These are phyloP conservation scores for Sphagnum tenellum DNA, from an alignment of 225 moss, liverwort and hornwort genomes.

Conservation along the genomic window DNA sequence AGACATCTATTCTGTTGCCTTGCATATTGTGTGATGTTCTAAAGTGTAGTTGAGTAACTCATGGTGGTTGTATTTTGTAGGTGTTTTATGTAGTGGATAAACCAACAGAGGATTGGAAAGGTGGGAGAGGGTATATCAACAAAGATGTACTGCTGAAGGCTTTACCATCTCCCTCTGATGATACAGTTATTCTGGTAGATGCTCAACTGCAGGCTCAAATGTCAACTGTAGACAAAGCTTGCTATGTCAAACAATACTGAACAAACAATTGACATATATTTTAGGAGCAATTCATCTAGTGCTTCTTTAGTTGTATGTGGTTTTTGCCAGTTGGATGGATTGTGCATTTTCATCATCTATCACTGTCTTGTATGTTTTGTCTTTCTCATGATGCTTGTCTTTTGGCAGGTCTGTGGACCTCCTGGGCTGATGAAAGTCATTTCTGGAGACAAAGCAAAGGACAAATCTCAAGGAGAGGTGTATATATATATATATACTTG, in stretches of 20 bases:
- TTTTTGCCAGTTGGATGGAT: background rate
- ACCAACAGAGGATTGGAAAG: slow-evolving; percentile 58
- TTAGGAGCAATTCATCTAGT: background rate
- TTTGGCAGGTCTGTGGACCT: slow-evolving; percentile 75
- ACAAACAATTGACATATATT: background rate
- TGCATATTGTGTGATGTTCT: background rate
- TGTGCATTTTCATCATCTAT: background rate
- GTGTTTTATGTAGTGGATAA: slow-evolving; percentile 66
- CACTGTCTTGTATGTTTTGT: slow-evolving; percentile 2
- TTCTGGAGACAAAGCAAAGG: slow-evolving; percentile 71
- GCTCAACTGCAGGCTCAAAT: background rate
- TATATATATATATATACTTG: background rate
- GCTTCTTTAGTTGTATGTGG: background rate
- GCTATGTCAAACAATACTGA: no score
- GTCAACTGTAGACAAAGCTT: no score
- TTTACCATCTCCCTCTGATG: slow-evolving; percentile 54
- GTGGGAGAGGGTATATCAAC: slow-evolving; percentile 53
- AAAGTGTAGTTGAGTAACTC: background rate
- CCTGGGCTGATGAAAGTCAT: slow-evolving; percentile 67
- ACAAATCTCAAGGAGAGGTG: slow-evolving; percentile 87
- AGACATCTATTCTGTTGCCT: background rate
- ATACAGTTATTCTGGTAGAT: slow-evolving; percentile 54
- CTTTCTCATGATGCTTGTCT: background rate
- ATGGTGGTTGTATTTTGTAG: slow-evolving; percentile 17
- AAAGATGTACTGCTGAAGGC: slow-evolving; percentile 59